Evolutionary conservation across 345 rosid species (phyloP).

Genomic region (Populus alba): DNA sequence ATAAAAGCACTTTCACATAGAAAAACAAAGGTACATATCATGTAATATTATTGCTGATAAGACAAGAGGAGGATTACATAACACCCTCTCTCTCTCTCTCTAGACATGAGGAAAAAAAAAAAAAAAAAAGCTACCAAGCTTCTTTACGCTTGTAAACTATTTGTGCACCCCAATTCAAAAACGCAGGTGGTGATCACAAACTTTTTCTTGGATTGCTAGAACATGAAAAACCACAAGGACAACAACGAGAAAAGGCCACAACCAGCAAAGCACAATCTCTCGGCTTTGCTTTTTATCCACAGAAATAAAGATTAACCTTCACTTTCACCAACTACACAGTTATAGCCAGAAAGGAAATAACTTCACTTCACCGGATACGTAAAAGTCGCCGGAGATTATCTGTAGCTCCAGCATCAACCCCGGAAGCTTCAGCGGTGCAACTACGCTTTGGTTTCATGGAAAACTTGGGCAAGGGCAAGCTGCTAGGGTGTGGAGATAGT

Average conservation of each 20-base stretch:
- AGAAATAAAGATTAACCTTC: background rate
- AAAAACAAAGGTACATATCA: background rate
- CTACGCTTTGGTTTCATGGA: slow-evolving; percentile 26
- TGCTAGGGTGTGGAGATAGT: slow-evolving; percentile 30
- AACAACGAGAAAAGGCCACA: background rate
- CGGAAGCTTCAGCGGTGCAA: slow-evolving; percentile 33
- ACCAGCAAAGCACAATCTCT: background rate
- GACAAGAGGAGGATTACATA: too few relatives aligned
- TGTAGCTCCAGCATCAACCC: slow-evolving; percentile 52
- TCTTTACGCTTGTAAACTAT: background rate
- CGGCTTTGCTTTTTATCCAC: background rate
- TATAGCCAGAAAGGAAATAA: background rate
- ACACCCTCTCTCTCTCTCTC: background rate
- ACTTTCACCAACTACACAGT: background rate
- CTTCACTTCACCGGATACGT: slow-evolving; percentile 49
- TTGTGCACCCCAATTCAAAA: slow-evolving; percentile 40
- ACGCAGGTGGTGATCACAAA: slow-evolving; percentile 26
- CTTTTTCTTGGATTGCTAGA: background rate
- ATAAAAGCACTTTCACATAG: background rate
- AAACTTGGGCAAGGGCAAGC: slow-evolving; percentile 33
- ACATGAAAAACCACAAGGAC: background rate
- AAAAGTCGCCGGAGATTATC: slow-evolving; percentile 61
- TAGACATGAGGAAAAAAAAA: too few relatives aligned
- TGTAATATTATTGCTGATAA: background rate
- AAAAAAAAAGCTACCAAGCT: background rate